Base-by-base conservation (phyloP, 345 rosid species). In the Eucalyptus caleyi region DNA sequence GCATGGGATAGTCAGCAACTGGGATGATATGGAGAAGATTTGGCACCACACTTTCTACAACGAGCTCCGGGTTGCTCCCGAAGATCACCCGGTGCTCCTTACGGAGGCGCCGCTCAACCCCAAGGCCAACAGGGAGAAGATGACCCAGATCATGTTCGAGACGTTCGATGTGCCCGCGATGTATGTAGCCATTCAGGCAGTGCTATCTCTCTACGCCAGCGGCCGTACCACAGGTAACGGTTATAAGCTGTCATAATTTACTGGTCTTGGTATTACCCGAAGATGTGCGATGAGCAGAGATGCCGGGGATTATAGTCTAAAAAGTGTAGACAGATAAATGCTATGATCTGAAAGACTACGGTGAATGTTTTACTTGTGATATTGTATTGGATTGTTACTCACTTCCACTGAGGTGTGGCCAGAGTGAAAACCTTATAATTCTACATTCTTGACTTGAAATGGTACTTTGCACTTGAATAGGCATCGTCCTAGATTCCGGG, bases 81-180 rank as follows among this genome's bases (percentile, higher is more conserved):
- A 95, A 86, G 96, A 95, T 81, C 96, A 95, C 80, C 96, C 96
- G 6, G 95, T 95, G 1, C 95, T 95, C 86, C 95, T 95, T 16
- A 94, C 95, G 0, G 96, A 95, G 89, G 95, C 95, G 50, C 95
- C 96, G 16, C 93, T 95, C 60, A 95, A 95, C 88, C 96, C 96
- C 27, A 95, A 94, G 89, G 95, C 95, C 67, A 95, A 95, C 42
- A 91, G 96, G 86, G 96, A 95, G 91, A 95, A 93, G 92, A 94
- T 93, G 94, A 92, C 94, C 54, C 94, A 93, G 86, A 92, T 93
- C 88, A 91, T 93, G 94, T 93, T 93, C 86, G 95, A 93, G 90
- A 92, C 94, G 21, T 93, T 93, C 89, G 88, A 92, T 16, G 89
- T 87, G 23, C 95, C 95, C 37, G 89, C 92, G 6, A 91, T 91